These are phyloP conservation scores for Cytospora piceicola DNA, from an alignment of 2,329 filamentous ascomycete genomes.

Conservation along the genomic window DNA sequence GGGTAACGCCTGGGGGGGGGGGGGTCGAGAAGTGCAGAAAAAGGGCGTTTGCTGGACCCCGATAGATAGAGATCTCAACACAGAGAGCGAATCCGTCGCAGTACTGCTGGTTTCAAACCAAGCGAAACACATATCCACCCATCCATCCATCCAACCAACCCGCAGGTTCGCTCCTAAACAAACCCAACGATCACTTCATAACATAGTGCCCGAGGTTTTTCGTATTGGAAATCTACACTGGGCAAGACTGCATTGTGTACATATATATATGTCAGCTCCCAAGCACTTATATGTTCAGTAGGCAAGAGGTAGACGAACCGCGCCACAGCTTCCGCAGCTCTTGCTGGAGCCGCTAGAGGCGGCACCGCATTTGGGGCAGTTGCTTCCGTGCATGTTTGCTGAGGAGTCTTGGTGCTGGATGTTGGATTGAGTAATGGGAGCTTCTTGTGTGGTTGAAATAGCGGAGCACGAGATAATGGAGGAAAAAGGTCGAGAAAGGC, in stretches of 20 bases:
- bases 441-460: neutral
- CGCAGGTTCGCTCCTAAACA: neutral
- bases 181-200: neutral
- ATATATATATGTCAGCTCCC: neutral
- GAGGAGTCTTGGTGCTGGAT: slow-evolving; percentile 19
- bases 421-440: slow-evolving; percentile 1
- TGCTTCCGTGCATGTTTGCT: slow-evolving; percentile 46
- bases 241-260: slow-evolving; percentile 38
- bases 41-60: neutral
- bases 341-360: slow-evolving; percentile 51
- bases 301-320: slow-evolving; percentile 49
- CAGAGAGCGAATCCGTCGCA: neutral
- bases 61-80: neutral
- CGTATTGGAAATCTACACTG: neutral
- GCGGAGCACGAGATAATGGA: neutral
- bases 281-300: neutral
- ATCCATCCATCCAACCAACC: neutral
- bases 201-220: neutral
- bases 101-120: neutral
- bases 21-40: neutral
- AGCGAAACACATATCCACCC: neutral
- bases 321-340: slow-evolving; percentile 60
- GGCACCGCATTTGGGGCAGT: slow-evolving; percentile 62
- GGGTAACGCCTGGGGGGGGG: neutral
- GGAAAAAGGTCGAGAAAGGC: neutral